phyloP scores from a whole-genome alignment of 441 rosid genomes.

The Adansonia rubrostipa region DNA sequence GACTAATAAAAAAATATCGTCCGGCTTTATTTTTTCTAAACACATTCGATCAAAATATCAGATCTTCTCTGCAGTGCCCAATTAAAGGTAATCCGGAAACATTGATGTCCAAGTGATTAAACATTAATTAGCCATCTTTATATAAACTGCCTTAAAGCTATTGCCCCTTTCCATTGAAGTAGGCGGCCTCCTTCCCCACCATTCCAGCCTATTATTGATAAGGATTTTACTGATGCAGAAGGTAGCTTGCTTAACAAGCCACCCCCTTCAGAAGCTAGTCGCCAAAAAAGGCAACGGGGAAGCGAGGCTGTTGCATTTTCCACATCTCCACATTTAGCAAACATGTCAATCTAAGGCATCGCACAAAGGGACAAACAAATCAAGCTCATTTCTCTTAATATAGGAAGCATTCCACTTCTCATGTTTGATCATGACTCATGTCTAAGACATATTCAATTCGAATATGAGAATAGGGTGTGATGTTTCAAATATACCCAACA shows the following conservation, averaged over 20 bases:
- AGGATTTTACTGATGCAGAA: too few relatives aligned
- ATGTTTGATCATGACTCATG: constrained; percentile 20
- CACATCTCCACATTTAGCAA: constrained; percentile 41
- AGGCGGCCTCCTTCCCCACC: too few relatives aligned
- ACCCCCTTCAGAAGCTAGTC: too few relatives aligned
- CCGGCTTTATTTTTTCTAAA: constrained; percentile 33
- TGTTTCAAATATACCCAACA: too few relatives aligned
- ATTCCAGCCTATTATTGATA: too few relatives aligned
- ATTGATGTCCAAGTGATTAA: constrained; percentile 46
- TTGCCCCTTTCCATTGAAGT: too few relatives aligned
- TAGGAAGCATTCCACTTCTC: constrained; percentile 40
- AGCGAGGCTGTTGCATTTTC: constrained; percentile 18
- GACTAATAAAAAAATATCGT: constrained; percentile 35
- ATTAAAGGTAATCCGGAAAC: constrained; percentile 41
- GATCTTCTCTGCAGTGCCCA: constrained; percentile 38
- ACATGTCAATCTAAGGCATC: constrained; percentile 41
- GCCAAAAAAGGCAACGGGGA: too few relatives aligned
- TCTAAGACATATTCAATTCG: too few relatives aligned
- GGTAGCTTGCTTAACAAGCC: too few relatives aligned
- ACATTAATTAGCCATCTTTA: constrained; percentile 37
- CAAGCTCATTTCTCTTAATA: constrained; percentile 29
- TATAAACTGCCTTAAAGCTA: constrained; percentile 22
- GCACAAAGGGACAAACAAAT: constrained; percentile 33
- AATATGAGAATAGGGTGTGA: too few relatives aligned
- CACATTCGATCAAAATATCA: constrained; percentile 39